phyloP scores from a whole-genome alignment of 1,139 yeast genomes.

The Kodamaea sp. region DNA sequence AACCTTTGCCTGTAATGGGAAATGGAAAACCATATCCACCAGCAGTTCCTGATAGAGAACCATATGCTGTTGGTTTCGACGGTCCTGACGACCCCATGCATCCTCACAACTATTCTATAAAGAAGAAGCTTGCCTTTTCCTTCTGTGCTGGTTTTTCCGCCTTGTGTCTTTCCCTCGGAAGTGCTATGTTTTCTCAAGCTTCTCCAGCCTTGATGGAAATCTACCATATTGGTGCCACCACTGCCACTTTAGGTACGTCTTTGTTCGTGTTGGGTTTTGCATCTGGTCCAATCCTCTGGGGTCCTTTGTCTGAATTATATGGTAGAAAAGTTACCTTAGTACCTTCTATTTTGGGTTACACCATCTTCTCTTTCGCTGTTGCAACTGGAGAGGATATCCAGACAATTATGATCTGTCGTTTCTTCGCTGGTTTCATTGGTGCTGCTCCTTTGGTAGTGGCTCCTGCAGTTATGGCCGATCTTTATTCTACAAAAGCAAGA shows the following conservation, averaged over 20 bases:
- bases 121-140: conserved; percentile 31
- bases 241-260: conserved; percentile 65
- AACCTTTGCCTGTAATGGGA: conserved; percentile 53
- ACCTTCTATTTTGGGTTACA: conserved; percentile 54
- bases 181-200: conserved; percentile 64
- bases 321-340: conserved; percentile 67
- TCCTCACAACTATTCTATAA: conserved; percentile 60
- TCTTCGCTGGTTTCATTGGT: conserved; percentile 74
- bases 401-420: conserved; percentile 70
- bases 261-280: conserved; percentile 81
- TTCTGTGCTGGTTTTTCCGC: conserved; percentile 27
- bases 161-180: conserved; percentile 55
- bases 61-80: conserved; percentile 57
- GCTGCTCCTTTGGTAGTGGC: conserved; percentile 82
- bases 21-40: conserved; percentile 56
- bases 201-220: conserved; percentile 38
- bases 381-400: conserved; percentile 76
- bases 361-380: conserved; percentile 64
- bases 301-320: conserved; percentile 74
- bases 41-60: conserved; percentile 48
- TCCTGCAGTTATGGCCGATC: conserved; percentile 81
- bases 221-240: conserved; percentile 55
- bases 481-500: conserved; percentile 59
- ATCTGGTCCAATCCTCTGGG: conserved; percentile 78
- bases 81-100: conserved; percentile 63